Percentiles rank a stretch among this genome's conserved stretches.
phyloP scores from a whole-genome alignment of 805 yeast genomes.

The Candida sonorensis region DNA sequence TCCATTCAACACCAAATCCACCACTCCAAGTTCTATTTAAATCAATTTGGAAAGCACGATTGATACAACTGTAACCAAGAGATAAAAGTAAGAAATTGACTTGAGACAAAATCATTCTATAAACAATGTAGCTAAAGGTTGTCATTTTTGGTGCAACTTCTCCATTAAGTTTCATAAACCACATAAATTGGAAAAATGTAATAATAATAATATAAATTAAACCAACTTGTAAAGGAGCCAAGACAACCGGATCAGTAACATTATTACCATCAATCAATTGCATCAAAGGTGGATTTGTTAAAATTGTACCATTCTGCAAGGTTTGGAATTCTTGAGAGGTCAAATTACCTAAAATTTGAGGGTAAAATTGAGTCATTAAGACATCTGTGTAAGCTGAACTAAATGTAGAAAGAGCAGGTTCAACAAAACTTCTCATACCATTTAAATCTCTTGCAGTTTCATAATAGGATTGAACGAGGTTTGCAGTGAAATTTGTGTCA shows the following conservation, averaged over 20 bases:
- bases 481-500: constrained; percentile 19
- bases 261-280: constrained; percentile 41
- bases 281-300: constrained; percentile 17
- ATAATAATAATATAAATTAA: constrained; percentile 64
- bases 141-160: constrained; percentile 38
- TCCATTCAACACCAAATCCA: constrained; percentile 74
- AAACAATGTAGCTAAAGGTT: constrained; percentile 39
- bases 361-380: constrained; percentile 14
- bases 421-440: constrained; percentile 38
- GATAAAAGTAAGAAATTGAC: constrained; percentile 52
- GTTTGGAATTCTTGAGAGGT: constrained; percentile 17
- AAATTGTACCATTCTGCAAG: constrained; percentile 14
- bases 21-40: constrained; percentile 48
- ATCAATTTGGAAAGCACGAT: constrained; percentile 63
- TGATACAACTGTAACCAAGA: constrained; percentile 49
- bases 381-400: constrained; percentile 22
- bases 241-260: constrained; percentile 37
- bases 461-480: constrained; percentile 29
- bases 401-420: constrained; percentile 35
- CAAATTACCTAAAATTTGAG: constrained; percentile 24
- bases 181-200: constrained; percentile 64
- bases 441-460: constrained; percentile 61
- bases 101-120: constrained; percentile 45
- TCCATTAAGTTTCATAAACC: constrained; percentile 50
- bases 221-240: constrained; percentile 72